Evolutionary conservation across 2,329 filamentous ascomycete genomes (phyloP).

Genomic region (Botryotinia calthae): DNA sequence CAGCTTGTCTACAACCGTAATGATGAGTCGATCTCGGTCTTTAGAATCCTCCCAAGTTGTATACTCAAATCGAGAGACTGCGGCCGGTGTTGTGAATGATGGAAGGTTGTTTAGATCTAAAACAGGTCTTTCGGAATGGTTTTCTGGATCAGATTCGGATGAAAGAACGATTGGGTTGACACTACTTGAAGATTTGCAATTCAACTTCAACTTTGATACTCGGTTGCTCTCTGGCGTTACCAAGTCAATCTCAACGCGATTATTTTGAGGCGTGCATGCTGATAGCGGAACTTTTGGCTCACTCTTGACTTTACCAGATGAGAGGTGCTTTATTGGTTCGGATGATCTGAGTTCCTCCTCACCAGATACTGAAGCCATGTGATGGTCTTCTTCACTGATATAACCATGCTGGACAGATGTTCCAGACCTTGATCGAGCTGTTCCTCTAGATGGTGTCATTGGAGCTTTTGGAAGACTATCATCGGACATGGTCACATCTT

Average conservation of each 20-base stretch:
- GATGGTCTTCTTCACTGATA: neutral
- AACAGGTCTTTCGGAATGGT: neutral
- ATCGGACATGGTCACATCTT: constrained; percentile 26
- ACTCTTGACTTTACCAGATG: neutral
- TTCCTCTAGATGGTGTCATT: neutral
- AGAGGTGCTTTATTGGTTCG: neutral
- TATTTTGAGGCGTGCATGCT: neutral
- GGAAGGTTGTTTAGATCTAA: constrained; percentile 26
- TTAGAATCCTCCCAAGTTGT: constrained; percentile 26
- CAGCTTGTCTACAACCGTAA: constrained; percentile 38
- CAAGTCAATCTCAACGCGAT: neutral
- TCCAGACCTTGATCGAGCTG: neutral
- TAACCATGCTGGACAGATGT: neutral
- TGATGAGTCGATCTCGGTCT: constrained; percentile 43
- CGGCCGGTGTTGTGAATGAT: constrained; percentile 27
- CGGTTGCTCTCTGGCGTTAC: constrained; percentile 1
- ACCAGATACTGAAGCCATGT: neutral
- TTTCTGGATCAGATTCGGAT: constrained; percentile 24
- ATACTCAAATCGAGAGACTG: constrained; percentile 29
- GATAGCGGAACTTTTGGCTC: neutral
- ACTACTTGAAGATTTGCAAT: neutral
- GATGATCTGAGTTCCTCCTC: neutral
- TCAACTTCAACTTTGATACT: neutral
- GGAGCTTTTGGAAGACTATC: neutral
- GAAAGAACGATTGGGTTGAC: constrained; percentile 24